A percentile compares a stretch with the other conserved stretches of the same genome.
phyloP scores from a whole-genome alignment of 2,329 filamentous ascomycete species.

The Fusarium sp. region DNA sequence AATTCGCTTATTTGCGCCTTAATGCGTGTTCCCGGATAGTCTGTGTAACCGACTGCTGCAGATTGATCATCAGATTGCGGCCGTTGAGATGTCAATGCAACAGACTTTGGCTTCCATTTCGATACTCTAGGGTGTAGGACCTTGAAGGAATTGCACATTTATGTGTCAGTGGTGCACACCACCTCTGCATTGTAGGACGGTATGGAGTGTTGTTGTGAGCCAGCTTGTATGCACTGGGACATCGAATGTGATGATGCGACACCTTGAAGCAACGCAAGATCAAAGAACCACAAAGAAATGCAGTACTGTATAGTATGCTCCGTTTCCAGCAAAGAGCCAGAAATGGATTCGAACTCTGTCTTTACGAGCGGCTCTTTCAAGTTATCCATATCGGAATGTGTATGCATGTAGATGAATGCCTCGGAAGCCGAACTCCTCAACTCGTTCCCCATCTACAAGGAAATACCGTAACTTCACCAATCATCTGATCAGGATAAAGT shows the following conservation, averaged over 20 bases:
- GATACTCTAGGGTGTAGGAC: not conserved
- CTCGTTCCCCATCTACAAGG: not conserved
- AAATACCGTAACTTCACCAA: not conserved
- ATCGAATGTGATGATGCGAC: conserved; percentile 2
- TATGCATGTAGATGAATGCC: not conserved
- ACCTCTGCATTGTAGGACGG: not conserved
- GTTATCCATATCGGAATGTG: not conserved
- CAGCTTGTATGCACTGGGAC: not conserved
- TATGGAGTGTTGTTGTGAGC: not conserved
- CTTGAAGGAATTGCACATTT: not conserved
- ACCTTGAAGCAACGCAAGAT: not conserved
- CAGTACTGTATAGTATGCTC: not conserved
- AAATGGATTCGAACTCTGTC: not conserved
- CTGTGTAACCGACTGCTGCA: not conserved
- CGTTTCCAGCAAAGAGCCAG: not conserved
- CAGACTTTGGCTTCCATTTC: not conserved
- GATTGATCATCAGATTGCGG: not conserved
- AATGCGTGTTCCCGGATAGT: not conserved
- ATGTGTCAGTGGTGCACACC: not conserved
- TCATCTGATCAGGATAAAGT: not conserved
- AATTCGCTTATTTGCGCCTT: conserved; percentile 1
- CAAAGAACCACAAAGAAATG: not conserved
- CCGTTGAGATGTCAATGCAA: conserved; percentile 2
- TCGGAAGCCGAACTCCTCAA: not conserved
- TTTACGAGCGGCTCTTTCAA: not conserved